These are phyloP conservation scores for Calocybe gangraenosa DNA, from an alignment of 768 basidiomycete species.

Conservation along the genomic window DNA sequence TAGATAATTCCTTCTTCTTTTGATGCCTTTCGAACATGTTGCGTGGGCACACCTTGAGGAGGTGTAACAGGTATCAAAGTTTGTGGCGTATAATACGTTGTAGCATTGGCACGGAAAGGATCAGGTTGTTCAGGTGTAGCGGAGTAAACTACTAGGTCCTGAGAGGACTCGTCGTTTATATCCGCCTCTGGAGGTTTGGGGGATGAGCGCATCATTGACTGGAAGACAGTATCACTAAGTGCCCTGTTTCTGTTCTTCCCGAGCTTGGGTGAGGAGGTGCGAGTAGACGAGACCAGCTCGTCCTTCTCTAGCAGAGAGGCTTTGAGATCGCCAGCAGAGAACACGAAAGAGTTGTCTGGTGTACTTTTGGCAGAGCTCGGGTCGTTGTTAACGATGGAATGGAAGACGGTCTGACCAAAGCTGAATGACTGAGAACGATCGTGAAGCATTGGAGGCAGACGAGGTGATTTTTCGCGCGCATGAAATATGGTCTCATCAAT, in stretches of 20 bases:
- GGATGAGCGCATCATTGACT: conserved; percentile 45
- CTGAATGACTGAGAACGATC: conserved; percentile 69
- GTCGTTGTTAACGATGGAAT: conserved; percentile 35
- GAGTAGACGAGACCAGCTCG: conserved; percentile 18
- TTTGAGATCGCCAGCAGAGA: conserved; percentile 29
- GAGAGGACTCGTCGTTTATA: conserved; percentile 55
- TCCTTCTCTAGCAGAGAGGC: conserved; percentile 22
- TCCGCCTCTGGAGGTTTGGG: conserved; percentile 50
- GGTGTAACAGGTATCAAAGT: conserved; percentile 69
- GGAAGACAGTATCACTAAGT: conserved; percentile 62
- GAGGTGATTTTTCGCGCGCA: conserved; percentile 33
- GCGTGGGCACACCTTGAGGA: conserved; percentile 31
- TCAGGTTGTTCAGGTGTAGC: conserved; percentile 44
- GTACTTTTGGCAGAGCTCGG: conserved; percentile 11
- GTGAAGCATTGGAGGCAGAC: conserved; percentile 30
- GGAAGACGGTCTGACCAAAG: conserved; percentile 61
- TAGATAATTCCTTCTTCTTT: conserved; percentile 70
- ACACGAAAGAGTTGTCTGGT: conserved; percentile 22
- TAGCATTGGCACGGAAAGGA: conserved; percentile 70
- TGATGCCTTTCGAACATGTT: conserved; percentile 57
- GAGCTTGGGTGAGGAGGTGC: conserved; percentile 21
- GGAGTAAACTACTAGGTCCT: conserved; percentile 47
- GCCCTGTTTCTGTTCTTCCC: conserved; percentile 46
- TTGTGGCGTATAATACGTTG: conserved; percentile 74
- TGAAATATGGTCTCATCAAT: conserved; percentile 46